phyloP scores from a whole-genome alignment of 768 basidiomycete species.

The Boletus vinaceobasis region DNA sequence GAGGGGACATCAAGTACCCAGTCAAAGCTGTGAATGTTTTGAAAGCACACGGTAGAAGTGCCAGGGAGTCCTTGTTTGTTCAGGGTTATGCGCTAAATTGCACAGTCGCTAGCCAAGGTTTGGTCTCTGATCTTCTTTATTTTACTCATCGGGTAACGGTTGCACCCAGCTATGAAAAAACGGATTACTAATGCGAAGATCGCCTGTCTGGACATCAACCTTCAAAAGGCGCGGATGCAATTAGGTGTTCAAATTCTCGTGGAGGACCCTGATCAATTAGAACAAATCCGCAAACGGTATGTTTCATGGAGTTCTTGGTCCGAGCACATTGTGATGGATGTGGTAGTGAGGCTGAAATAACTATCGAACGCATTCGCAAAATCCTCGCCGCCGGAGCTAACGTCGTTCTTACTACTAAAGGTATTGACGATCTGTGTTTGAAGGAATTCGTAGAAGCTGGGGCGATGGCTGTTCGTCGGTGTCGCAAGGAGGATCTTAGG shows the following conservation, averaged over 20 bases:
- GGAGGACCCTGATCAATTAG: conserved; percentile 93
- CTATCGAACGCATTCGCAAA: conserved; percentile 91
- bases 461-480: conserved; percentile 96
- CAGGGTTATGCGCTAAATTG: conserved; percentile 98
- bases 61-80: conserved; percentile 91
- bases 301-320: conserved; percentile 16
- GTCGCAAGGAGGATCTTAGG: conserved; percentile 95
- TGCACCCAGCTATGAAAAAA: conserved; percentile 87
- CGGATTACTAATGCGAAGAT: conserved; percentile 92
- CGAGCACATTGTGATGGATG: conserved; percentile 10
- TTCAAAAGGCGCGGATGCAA: conserved; percentile 96
- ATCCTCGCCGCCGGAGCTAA: conserved; percentile 95
- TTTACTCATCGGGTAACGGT: conserved; percentile 2
- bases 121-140: conserved; percentile 15
- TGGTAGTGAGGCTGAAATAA: conserved; percentile 89
- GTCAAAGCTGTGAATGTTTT: conserved; percentile 98
- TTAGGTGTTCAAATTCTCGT: conserved; percentile 96
- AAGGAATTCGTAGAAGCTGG: conserved; percentile 99
- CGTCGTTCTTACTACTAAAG: conserved; percentile 95
- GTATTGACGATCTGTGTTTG: conserved; percentile 95
- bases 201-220: conserved; percentile 96
- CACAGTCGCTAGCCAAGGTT: conserved; percentile 98
- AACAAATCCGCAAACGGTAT: conserved; percentile 91
- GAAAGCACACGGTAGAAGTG: conserved; percentile 95
- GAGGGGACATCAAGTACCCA: conserved; percentile 97